A percentile compares a stretch with the other conserved stretches of the same genome.
Evolutionary conservation across 106 monocot species (phyloP).

Genomic region (Acorus gramineus): DNA sequence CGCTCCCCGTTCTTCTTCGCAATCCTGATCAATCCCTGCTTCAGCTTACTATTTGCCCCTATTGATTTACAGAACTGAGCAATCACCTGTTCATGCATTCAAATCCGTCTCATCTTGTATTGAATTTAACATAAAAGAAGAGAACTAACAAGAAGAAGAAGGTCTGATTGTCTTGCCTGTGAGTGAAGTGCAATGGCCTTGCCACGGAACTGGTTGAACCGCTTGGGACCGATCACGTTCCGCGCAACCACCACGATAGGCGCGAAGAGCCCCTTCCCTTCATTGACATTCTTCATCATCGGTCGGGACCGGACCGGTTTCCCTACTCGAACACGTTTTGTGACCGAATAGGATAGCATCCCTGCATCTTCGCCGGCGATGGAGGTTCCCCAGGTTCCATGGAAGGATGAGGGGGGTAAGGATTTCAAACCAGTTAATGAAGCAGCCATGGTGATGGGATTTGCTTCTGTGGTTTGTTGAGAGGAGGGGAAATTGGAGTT

Average conservation of each 20-base stretch:
- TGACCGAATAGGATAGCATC: slow-evolving; percentile 1
- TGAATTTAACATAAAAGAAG: neutral
- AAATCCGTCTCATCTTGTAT: neutral
- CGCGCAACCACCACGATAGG: slow-evolving; percentile 60
- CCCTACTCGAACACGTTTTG: slow-evolving; percentile 1
- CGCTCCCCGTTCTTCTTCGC: slow-evolving; percentile 95
- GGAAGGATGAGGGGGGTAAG: slow-evolving; percentile 10
- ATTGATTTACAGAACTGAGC: slow-evolving; percentile 90
- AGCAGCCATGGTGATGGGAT: neutral
- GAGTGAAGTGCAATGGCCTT: slow-evolving; percentile 96
- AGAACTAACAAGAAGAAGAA: neutral
- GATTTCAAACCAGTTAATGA: neutral
- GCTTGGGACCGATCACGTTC: slow-evolving; percentile 61
- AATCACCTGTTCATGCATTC: slow-evolving; percentile 47
- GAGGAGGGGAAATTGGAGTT: neutral
- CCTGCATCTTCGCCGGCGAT: slow-evolving; percentile 21
- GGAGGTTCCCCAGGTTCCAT: slow-evolving; percentile 15
- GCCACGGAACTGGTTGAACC: slow-evolving; percentile 87
- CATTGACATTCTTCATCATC: slow-evolving; percentile 73
- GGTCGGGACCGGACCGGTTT: slow-evolving; percentile 27
- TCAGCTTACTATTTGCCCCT: slow-evolving; percentile 75
- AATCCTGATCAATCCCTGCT: slow-evolving; percentile 78
- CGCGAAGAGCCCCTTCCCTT: slow-evolving; percentile 79
- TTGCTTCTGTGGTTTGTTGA: neutral
- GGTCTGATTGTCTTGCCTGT: slow-evolving; percentile 26